Base-by-base conservation (phyloP, 2,329 filamentous ascomycete genomes). In the Scortechinia acanthostroma region DNA sequence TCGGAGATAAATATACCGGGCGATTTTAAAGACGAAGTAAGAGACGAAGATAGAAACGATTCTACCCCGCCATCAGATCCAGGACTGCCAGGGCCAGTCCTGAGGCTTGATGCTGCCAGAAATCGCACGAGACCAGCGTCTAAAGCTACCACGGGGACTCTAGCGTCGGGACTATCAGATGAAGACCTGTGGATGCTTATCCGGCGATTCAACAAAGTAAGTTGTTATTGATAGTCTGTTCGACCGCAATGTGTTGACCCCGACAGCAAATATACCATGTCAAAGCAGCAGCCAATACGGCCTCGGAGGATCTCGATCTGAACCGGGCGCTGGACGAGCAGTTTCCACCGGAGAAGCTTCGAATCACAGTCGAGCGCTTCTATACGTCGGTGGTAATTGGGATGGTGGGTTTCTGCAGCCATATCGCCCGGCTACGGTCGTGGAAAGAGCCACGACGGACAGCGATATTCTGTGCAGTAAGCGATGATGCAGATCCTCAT, bases 151-250 rank as follows among this genome's bases (percentile, higher is more conserved):
- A 63, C 68, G 2, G 66, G 61, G 30, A 76, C 74, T 2, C 64
- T 86, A 2, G 76, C 83, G 2, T 74, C 76, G 16, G 77, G 79
- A 5, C 53, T 84, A 42, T 63, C 68, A 5, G 85, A 86, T 52
- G 79, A 85, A 43, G 77, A 84, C 46, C 58, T 85, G 4, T 86
- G 80, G 78, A 68, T 80, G 49, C 60, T 84, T 21, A 62, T 83
- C 35, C 64, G 80, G 44, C 64, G 80, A 15, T 84, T 84, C 54
- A 80, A 85, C 54, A 83, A 83, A 67, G 77, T 77, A 51, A 25
- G 52, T 49, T 22, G 25, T 43, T 45, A 5, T 22, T 43, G n/a
- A 22, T 10, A 42, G n/a, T n/a, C 21, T 17, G 15, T 17, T n/a
- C 46, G 52, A 43, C n/a, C 4, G 43, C 19, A 22, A 22, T 25